These are phyloP conservation scores for Phytophthora citrophthora DNA, from an alignment of 352 stramenopile species.

Conservation along the genomic window DNA sequence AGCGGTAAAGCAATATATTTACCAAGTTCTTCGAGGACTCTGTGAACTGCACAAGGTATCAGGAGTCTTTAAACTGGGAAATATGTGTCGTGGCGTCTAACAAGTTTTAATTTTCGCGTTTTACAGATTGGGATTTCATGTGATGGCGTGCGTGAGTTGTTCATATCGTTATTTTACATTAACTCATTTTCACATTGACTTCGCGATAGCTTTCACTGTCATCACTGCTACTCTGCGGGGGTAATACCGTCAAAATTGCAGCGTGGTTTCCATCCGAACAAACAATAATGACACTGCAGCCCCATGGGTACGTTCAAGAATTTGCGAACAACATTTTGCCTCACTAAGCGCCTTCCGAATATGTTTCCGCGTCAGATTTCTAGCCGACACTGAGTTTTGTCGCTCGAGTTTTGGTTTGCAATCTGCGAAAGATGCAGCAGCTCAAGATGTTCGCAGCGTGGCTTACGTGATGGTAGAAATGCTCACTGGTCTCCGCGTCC, in stretches of 20 bases:
- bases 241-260: conserved; percentile 38
- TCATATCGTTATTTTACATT: too few species aligned
- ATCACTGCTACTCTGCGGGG: conserved; percentile 47
- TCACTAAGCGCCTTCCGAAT: not conserved
- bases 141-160: conserved; percentile 39
- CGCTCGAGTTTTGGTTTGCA: conserved; percentile 35
- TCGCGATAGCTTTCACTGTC: conserved; percentile 47
- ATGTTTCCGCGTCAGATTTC: conserved; percentile 21
- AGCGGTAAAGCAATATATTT: conserved; percentile 40
- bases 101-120: not conserved
- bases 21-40: conserved; percentile 36
- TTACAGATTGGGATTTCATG: conserved; percentile 31
- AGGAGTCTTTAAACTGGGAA: not conserved
- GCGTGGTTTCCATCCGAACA: conserved; percentile 49
- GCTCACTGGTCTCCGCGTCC: conserved; percentile 54
- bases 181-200: not conserved
- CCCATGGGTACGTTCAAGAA: conserved; percentile 22
- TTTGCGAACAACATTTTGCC: not conserved
- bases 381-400: conserved; percentile 39
- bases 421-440: not conserved
- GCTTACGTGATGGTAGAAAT: conserved; percentile 70
- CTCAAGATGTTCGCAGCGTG: conserved; percentile 58
- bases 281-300: conserved; percentile 25
- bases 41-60: conserved; percentile 43
- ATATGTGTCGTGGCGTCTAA: not conserved